A percentile compares a stretch with the other conserved stretches of the same genome.
Conservation (phyloP, 352 stramenopile species). For the Phytophthora idaei region DNA sequence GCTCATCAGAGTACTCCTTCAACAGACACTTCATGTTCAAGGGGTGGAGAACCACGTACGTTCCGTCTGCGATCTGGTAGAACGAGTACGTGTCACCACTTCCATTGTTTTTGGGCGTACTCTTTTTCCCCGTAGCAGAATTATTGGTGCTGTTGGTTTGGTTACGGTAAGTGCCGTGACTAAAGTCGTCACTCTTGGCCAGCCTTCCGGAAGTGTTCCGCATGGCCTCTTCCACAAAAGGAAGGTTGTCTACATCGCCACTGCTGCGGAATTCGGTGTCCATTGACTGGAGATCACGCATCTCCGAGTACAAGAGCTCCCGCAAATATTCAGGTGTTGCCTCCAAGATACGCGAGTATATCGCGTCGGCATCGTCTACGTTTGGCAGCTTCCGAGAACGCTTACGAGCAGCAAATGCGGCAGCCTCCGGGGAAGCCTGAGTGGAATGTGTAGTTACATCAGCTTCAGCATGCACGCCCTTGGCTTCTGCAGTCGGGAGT, state of each 20-base stretch:
- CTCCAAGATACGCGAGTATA: constrained; percentile 77
- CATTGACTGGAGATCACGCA: constrained; percentile 73
- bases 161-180: constrained; percentile 18
- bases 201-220: constrained; percentile 68
- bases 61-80: constrained; percentile 86
- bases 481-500: constrained; percentile 12
- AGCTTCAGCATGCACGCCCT: constrained; percentile 6
- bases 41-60: constrained; percentile 89
- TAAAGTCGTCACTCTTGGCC: constrained; percentile 31
- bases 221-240: constrained; percentile 85
- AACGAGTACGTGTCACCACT: constrained; percentile 73
- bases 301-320: constrained; percentile 62
- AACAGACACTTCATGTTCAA: constrained; percentile 91
- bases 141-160: neutral
- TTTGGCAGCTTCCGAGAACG: constrained; percentile 56
- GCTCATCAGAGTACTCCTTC: constrained; percentile 66
- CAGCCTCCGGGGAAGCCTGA: constrained; percentile 18
- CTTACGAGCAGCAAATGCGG: constrained; percentile 41
- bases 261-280: constrained; percentile 74
- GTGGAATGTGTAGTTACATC: constrained; percentile 2
- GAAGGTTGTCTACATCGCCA: constrained; percentile 74
- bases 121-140: constrained; percentile 5
- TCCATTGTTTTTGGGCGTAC: constrained; percentile 14
- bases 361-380: constrained; percentile 71
- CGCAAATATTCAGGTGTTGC: constrained; percentile 68